phyloP scores from a whole-genome alignment of 2,329 filamentous ascomycete genomes.

The Penicillium sp. region DNA sequence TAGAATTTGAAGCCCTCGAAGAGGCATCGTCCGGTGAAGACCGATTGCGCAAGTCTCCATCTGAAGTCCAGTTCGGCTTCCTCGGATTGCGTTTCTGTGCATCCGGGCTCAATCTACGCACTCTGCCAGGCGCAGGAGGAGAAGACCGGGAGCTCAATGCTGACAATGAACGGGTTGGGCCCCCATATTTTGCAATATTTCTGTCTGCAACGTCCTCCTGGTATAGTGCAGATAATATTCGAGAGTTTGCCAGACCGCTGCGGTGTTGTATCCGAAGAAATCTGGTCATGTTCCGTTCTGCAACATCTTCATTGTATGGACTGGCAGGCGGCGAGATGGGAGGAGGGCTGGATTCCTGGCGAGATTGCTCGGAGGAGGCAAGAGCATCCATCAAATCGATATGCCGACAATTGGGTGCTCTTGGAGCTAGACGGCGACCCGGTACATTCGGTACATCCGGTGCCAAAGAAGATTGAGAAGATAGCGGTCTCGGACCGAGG shows the following conservation, averaged over 20 bases:
- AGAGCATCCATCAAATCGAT: constrained; percentile 43
- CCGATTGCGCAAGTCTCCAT: constrained; percentile 24
- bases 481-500: constrained; percentile 29
- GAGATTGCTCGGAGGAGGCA: constrained; percentile 32
- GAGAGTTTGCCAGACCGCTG: constrained; percentile 29
- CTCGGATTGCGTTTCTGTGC: constrained; percentile 11
- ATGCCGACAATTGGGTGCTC: constrained; percentile 31
- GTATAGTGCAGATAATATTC: constrained; percentile 36
- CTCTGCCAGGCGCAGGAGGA: constrained; percentile 17
- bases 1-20: constrained; percentile 5
- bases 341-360: constrained; percentile 24
- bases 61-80: constrained; percentile 21
- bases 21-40: constrained; percentile 6
- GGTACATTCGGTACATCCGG: constrained; percentile 26
- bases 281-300: constrained; percentile 43
- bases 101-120: constrained; percentile 15
- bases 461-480: constrained; percentile 25
- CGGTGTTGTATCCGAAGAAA: constrained; percentile 30
- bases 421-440: constrained; percentile 20
- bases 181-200: constrained; percentile 34
- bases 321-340: constrained; percentile 30
- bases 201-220: constrained; percentile 45
- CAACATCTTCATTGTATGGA: constrained; percentile 46
- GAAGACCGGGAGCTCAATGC: constrained; percentile 21
- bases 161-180: constrained; percentile 21